These are phyloP conservation scores for Heliosperma pusillum DNA, from an alignment of 148 eudicot species.

Conservation along the genomic window DNA sequence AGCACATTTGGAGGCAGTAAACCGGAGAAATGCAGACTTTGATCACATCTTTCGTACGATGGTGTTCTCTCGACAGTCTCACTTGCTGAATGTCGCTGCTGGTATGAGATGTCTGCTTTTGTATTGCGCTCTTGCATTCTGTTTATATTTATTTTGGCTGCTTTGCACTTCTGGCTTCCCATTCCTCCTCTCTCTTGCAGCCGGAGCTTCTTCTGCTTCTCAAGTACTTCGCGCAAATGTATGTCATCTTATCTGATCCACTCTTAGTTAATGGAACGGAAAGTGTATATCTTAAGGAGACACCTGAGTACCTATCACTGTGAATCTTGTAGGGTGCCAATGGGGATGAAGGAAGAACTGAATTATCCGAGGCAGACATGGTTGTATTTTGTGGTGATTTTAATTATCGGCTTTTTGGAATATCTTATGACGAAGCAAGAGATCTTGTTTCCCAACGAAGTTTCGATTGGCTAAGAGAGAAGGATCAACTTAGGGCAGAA, in stretches of 20 bases:
- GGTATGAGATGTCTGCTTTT: constrained; percentile 79
- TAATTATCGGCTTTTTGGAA: constrained; percentile 93
- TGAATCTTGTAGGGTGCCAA: constrained; percentile 32
- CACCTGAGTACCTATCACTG: too few relatives aligned
- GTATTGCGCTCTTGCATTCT: constrained; percentile 74
- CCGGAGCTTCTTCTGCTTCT: constrained; percentile 63
- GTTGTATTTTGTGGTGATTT: constrained; percentile 87
- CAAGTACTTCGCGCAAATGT: constrained; percentile 65
- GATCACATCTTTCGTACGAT: constrained; percentile 78
- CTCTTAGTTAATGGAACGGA: neutral
- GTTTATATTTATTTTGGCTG: constrained; percentile 76
- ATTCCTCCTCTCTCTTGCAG: constrained; percentile 75
- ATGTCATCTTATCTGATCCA: constrained; percentile 21
- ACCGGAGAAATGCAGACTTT: constrained; percentile 90
- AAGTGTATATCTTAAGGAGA: too few relatives aligned
- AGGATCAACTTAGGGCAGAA: constrained; percentile 94
- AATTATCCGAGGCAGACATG: constrained; percentile 92
- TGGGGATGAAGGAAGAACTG: constrained; percentile 69
- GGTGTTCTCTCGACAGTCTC: constrained; percentile 76
- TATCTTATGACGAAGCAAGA: constrained; percentile 97
- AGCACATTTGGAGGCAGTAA: constrained; percentile 97
- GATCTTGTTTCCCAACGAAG: constrained; percentile 97
- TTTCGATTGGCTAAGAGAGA: constrained; percentile 96
- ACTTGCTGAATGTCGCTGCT: constrained; percentile 71
- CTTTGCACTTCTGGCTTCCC: constrained; percentile 79